Evolutionary conservation across 2,329 filamentous ascomycete genomes (phyloP).

Genomic region (Neopestalotiopsis clavispora): DNA sequence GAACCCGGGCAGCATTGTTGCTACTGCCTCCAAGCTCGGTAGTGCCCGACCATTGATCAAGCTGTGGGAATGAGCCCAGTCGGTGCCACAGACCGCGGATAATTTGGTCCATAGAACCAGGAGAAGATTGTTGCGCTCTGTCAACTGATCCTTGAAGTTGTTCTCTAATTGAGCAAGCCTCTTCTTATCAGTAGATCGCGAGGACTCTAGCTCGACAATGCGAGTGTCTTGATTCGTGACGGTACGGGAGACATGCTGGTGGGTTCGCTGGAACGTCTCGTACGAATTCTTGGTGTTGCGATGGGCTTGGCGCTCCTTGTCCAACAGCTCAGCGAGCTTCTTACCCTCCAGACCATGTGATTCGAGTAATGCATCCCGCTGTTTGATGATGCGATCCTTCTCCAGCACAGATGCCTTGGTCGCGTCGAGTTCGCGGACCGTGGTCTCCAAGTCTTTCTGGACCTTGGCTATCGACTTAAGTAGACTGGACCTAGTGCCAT

Average conservation of each 20-base stretch:
- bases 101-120: slow-evolving; percentile 90
- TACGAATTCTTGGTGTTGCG: slow-evolving; percentile 87
- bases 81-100: slow-evolving; percentile 82
- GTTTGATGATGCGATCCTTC: slow-evolving; percentile 88
- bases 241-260: slow-evolving; percentile 84
- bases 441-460: slow-evolving; percentile 85
- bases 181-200: slow-evolving; percentile 77
- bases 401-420: slow-evolving; percentile 81
- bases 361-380: slow-evolving; percentile 87
- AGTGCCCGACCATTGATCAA: slow-evolving; percentile 85
- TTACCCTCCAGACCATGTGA: slow-evolving; percentile 85
- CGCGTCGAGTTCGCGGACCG: slow-evolving; percentile 79
- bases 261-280: slow-evolving; percentile 85
- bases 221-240: slow-evolving; percentile 84
- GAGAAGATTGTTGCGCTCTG: slow-evolving; percentile 86
- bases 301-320: slow-evolving; percentile 86
- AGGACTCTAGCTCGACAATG: slow-evolving; percentile 84
- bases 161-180: slow-evolving; percentile 78
- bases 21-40: slow-evolving; percentile 84
- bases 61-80: slow-evolving; percentile 90
- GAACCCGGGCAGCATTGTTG: slow-evolving; percentile 84
- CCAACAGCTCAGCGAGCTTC: slow-evolving; percentile 84
- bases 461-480: slow-evolving; percentile 88
- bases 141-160: slow-evolving; percentile 83
- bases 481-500: slow-evolving; percentile 83